phyloP scores from a whole-genome alignment of 352 stramenopile species.

The Globisporangium uncinulatum region DNA sequence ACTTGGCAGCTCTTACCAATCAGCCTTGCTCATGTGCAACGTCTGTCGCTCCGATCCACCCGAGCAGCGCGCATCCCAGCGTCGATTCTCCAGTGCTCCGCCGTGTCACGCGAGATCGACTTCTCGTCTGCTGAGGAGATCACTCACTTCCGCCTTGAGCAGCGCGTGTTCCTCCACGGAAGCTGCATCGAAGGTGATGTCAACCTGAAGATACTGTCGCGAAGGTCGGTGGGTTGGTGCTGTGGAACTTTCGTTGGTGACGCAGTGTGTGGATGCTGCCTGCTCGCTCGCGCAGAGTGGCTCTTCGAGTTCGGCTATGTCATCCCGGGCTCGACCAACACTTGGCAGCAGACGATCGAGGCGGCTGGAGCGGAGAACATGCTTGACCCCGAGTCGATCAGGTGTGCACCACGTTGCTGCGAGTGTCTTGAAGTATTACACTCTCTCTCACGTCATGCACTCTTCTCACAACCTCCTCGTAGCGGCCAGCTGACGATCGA shows the following conservation, averaged over 20 bases:
- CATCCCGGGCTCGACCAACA: constrained; percentile 93
- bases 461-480: neutral
- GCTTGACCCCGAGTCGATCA: constrained; percentile 79
- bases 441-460: neutral
- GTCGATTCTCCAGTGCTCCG: constrained; percentile 85
- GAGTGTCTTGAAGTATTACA: neutral
- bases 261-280: constrained; percentile 14
- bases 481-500: constrained; percentile 93
- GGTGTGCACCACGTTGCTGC: constrained; percentile 19
- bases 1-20: neutral
- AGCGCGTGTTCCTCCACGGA: constrained; percentile 87
- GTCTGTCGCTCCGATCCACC: neutral
- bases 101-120: constrained; percentile 92
- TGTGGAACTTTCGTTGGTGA: neutral
- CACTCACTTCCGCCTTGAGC: constrained; percentile 88
- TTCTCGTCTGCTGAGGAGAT: constrained; percentile 91
- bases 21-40: neutral
- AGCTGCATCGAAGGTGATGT: constrained; percentile 76
- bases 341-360: constrained; percentile 95
- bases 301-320: constrained; percentile 95
- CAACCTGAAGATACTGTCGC: neutral
- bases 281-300: constrained; percentile 58
- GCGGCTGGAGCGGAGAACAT: constrained; percentile 85
- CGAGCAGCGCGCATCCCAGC: constrained; percentile 71
- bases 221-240: constrained; percentile 15